Percentiles rank a stretch among this genome's conserved stretches.
These are phyloP conservation scores for Pichia gijzeniarum DNA, from an alignment of 805 yeast species.

Conservation along the genomic window DNA sequence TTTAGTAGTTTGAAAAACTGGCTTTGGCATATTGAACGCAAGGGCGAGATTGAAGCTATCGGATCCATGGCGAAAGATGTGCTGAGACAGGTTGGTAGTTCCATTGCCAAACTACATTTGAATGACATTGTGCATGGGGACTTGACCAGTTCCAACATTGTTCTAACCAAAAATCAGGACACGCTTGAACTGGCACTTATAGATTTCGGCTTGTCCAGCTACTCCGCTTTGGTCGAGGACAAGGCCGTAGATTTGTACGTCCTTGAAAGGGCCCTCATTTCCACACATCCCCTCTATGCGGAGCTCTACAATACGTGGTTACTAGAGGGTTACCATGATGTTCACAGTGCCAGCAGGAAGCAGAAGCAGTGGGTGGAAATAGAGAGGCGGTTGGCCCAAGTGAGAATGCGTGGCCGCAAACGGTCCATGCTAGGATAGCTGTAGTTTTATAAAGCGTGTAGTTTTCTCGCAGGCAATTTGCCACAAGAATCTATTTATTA, in stretches of 20 bases:
- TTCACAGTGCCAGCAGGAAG: constrained; percentile 30
- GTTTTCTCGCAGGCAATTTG: no score
- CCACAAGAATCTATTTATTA: no score
- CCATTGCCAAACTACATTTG: constrained; percentile 65
- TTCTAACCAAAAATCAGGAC: constrained; percentile 35
- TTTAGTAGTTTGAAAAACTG: constrained; percentile 66
- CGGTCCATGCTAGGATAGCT: constrained; percentile 81
- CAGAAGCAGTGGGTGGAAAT: constrained; percentile 45
- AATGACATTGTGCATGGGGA: constrained; percentile 90
- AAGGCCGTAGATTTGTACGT: constrained; percentile 97
- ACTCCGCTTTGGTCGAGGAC: constrained; percentile 73
- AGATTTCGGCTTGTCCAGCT: constrained; percentile 87
- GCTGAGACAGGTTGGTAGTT: constrained; percentile 52
- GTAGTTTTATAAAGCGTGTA: no score
- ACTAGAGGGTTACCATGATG: constrained; percentile 55
- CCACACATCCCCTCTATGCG: constrained; percentile 81
- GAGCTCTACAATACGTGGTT: constrained; percentile 61
- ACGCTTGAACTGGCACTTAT: constrained; percentile 38
- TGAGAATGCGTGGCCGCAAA: constrained; percentile 87
- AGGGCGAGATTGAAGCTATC: constrained; percentile 14
- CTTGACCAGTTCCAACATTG: constrained; percentile 81
- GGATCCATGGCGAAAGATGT: constrained; percentile 36
- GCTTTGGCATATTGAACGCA: constrained; percentile 54
- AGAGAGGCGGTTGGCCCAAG: constrained; percentile 65
- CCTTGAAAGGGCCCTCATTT: constrained; percentile 80